phyloP scores from a whole-genome alignment of 129 eudicot species.

The Arctium lappa region DNA sequence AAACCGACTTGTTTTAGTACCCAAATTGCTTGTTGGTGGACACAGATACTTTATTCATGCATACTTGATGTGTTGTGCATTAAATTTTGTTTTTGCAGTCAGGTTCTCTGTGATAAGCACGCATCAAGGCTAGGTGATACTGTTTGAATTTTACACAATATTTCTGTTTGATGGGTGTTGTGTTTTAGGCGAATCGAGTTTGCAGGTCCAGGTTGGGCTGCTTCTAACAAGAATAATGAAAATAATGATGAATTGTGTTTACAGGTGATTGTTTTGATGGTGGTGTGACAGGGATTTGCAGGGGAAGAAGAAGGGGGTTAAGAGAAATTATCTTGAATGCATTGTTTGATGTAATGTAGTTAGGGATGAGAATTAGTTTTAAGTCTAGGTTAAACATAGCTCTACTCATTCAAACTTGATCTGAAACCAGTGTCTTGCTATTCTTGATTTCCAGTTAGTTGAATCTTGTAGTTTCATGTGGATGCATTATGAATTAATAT shows the following conservation, averaged over 20 bases:
- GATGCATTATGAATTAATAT: not conserved
- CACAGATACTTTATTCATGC: not conserved
- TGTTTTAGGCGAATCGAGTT: slow-evolving; percentile 38
- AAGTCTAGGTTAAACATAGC: not conserved
- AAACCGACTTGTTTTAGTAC: no score
- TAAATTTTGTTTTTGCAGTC: slow-evolving; percentile 38
- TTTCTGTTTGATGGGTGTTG: not conserved
- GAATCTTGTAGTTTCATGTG: not conserved
- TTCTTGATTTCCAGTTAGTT: not conserved
- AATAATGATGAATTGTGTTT: slow-evolving; percentile 32
- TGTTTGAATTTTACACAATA: not conserved
- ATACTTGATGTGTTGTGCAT: not conserved
- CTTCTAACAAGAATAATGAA: slow-evolving; percentile 33
- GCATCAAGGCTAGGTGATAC: slow-evolving; percentile 19
- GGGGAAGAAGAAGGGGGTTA: slow-evolving; percentile 16
- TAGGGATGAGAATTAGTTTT: slow-evolving; percentile 1
- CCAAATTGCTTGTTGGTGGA: no score
- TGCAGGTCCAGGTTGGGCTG: slow-evolving; percentile 81
- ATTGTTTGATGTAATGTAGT: not conserved
- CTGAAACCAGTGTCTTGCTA: not conserved
- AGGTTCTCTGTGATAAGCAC: slow-evolving; percentile 34
- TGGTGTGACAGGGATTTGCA: slow-evolving; percentile 29
- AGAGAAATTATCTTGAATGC: not conserved
- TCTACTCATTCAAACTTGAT: not conserved
- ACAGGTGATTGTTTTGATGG: slow-evolving; percentile 50